Evolutionary conservation across 371 early-diverging fungal genomes (phyloP).

Genomic region (Haplosporangium sp.): DNA sequence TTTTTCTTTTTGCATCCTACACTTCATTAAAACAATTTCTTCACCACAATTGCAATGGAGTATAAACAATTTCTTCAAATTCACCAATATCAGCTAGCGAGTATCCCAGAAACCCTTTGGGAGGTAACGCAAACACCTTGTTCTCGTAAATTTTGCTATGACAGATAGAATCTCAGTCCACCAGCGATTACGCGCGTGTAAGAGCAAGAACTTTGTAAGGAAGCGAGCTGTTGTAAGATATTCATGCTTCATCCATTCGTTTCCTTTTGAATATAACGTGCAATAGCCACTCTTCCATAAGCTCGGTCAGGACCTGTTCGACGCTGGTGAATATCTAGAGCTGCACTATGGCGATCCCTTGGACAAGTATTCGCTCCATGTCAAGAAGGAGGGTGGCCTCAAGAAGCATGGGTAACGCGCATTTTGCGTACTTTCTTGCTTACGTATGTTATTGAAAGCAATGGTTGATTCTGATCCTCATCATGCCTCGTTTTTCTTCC

Average conservation of each 20-base stretch:
- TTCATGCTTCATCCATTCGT: too few species aligned
- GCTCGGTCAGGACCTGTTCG: conserved; percentile 69
- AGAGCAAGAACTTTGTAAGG: too few species aligned
- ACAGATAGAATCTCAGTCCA: not conserved
- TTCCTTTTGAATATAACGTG: not conserved
- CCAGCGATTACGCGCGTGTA: not conserved
- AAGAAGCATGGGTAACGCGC: conserved; percentile 63
- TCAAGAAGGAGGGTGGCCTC: conserved; percentile 60
- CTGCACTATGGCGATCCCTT: conserved; percentile 69
- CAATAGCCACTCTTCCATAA: conserved; percentile 68
- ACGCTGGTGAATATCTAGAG: conserved; percentile 65
- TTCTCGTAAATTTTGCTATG: not conserved
- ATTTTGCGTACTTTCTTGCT: too few species aligned
- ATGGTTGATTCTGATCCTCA: too few species aligned
- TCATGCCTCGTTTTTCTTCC: not conserved
- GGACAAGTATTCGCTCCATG: conserved; percentile 67
- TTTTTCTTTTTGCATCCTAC: conserved; percentile 1
- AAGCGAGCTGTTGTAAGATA: too few species aligned
- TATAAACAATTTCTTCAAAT: conserved; percentile 64
- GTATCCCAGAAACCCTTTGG: conserved; percentile 70
- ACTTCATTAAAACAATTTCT: not conserved
- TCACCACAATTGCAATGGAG: conserved; percentile 38
- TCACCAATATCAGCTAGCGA: conserved; percentile 68
- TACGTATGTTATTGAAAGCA: too few species aligned
- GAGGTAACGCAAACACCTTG: conserved; percentile 54